phyloP scores from a whole-genome alignment of 2,329 filamentous ascomycete species.

The Stagonosporopsis cucurbitacearum region DNA sequence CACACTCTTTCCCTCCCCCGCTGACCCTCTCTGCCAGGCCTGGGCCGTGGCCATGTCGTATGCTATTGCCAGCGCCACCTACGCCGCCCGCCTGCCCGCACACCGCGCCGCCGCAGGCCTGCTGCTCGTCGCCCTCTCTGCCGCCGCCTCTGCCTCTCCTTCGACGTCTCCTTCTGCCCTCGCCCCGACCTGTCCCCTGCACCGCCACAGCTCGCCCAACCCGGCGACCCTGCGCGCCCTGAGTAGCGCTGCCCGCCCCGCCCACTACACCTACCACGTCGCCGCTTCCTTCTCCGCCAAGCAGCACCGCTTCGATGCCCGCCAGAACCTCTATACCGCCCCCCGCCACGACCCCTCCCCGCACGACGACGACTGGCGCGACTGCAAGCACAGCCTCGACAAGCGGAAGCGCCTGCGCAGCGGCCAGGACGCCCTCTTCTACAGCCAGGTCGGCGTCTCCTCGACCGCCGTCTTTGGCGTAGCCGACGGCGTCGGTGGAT shows the following conservation, averaged over 20 bases:
- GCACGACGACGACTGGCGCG: constrained; percentile 32
- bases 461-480: constrained; percentile 82
- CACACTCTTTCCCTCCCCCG: constrained; percentile 12
- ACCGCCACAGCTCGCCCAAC: constrained; percentile 38
- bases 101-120: constrained; percentile 34
- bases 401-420: constrained; percentile 73
- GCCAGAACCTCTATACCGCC: constrained; percentile 46
- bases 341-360: constrained; percentile 37
- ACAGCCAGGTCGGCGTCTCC: constrained; percentile 74
- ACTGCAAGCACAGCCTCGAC: constrained; percentile 51
- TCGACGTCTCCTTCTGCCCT: constrained; percentile 23
- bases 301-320: constrained; percentile 46
- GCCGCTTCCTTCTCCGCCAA: constrained; percentile 53
- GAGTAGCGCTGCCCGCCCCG: constrained; percentile 38
- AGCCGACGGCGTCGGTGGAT: constrained; percentile 94
- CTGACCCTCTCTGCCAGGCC: constrained; percentile 36
- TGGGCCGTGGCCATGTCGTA: constrained; percentile 49
- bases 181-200: constrained; percentile 39
- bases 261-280: constrained; percentile 49
- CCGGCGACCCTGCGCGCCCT: constrained; percentile 38
- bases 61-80: constrained; percentile 39
- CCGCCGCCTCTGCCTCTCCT: constrained; percentile 32
- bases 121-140: constrained; percentile 41
- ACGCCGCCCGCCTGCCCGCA: constrained; percentile 31
- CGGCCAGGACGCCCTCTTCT: constrained; percentile 97